Evolutionary conservation across 1,139 yeast genomes (phyloP).

Genomic region (Wickerhamomyces sp.): DNA sequence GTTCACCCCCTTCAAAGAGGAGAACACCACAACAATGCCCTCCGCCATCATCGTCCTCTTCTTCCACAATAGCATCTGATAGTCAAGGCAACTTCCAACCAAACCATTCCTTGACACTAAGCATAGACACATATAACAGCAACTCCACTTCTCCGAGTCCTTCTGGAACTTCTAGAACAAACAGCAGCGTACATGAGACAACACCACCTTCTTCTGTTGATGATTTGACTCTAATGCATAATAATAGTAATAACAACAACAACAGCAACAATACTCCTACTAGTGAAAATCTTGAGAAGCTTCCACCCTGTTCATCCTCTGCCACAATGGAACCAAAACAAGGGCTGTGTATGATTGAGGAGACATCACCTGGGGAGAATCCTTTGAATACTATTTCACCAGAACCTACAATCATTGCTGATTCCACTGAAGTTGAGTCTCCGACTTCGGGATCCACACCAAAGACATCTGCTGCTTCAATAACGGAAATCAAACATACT

Average conservation of each 20-base stretch:
- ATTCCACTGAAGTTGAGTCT: background rate
- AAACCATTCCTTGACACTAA: background rate
- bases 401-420: background rate
- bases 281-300: background rate
- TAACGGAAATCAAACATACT: too few relatives aligned
- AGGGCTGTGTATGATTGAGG: conserved; percentile 12
- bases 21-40: background rate
- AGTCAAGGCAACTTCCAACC: background rate
- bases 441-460: background rate
- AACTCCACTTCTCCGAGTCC: conserved; percentile 23
- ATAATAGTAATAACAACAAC: too few relatives aligned
- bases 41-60: conserved; percentile 1
- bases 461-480: background rate
- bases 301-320: background rate
- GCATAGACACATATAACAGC: conserved; percentile 4
- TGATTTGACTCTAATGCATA: conserved; percentile 12
- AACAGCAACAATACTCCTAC: too few relatives aligned
- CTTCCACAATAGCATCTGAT: too few relatives aligned
- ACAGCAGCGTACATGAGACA: conserved; percentile 20
- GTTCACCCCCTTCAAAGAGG: background rate
- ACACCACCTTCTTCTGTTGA: conserved; percentile 26
- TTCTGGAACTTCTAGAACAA: conserved; percentile 22
- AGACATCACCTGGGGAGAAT: conserved; percentile 5
- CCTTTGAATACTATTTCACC: too few relatives aligned
- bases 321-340: background rate